phyloP scores from a whole-genome alignment of 2,329 filamentous ascomycete genomes.

The Fusarium multiceps region DNA sequence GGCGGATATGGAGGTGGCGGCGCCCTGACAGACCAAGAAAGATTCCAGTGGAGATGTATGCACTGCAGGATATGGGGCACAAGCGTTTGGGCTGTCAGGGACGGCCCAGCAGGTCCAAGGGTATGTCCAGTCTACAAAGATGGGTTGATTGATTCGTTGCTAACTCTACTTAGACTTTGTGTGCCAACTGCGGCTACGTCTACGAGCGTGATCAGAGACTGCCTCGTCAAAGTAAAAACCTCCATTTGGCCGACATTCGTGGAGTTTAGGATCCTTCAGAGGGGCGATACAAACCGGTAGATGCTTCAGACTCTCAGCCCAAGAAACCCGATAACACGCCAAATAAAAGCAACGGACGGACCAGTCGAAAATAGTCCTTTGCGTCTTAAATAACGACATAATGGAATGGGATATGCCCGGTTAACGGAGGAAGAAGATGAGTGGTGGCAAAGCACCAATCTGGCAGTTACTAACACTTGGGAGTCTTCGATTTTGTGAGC shows the following conservation, averaged over 20 bases:
- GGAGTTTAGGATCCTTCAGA: constrained; percentile 45
- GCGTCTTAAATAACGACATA: constrained; percentile 2
- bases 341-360: constrained; percentile 15
- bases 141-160: not conserved
- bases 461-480: constrained; percentile 32
- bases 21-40: constrained; percentile 79
- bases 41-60: constrained; percentile 84
- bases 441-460: constrained; percentile 11
- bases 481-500: constrained; percentile 44
- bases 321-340: constrained; percentile 16
- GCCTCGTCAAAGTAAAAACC: constrained; percentile 64
- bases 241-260: constrained; percentile 52
- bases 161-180: constrained; percentile 73
- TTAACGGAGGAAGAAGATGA: constrained; percentile 12
- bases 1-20: constrained; percentile 78
- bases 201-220: constrained; percentile 89
- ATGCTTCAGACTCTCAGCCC: constrained; percentile 7
- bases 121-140: constrained; percentile 62
- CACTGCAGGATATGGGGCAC: constrained; percentile 91
- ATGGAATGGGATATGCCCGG: constrained; percentile 7
- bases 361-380: not conserved
- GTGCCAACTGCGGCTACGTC: constrained; percentile 90
- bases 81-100: constrained; percentile 93
- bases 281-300: constrained; percentile 35
- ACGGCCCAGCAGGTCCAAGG: constrained; percentile 86